Evolutionary conservation across 129 eudicot genomes (phyloP), one percentile per base, ranked within the genome.

Genomic region (Helianthus tuberosus): DNA sequence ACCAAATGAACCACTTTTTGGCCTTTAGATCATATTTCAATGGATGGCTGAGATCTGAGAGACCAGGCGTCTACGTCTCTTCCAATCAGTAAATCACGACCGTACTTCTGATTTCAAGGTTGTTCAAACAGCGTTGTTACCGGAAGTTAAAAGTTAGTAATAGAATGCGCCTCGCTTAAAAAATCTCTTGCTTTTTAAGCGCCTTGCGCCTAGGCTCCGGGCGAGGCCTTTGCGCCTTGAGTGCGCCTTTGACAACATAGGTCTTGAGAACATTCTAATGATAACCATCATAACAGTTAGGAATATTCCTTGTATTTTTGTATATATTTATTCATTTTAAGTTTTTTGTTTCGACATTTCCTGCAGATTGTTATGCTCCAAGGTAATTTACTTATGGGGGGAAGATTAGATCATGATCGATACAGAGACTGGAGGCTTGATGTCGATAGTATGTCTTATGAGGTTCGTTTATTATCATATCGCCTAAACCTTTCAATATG

Each of bases 361-460:
- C 25, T 72, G 82, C 89, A 94, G 99, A 90, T 88, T 65, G 86
- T 91, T 58, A 94, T 85, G 99, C 96, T 94, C 50, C 99, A 88
- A 80, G 87, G 87, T 77, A 79, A 82, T 69, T 69, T 94, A 62
- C 64, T 87, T 71, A 84, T 86, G 93, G 93, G 93, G 47, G 89
- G 97, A 29, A 83, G 91, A 72, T 72, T 73, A 23, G 85, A 79
- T 61, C 80, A 86, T 12, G 98, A 90, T 76, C 82, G 80, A 78
- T 88, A 86, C 89, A 83, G 91, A 27, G 97, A 88, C 57, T 81
- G 88, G 87, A 94, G 99, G 75, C 92, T 94, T 47, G 99, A 94
- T 76, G 90, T 91, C 6, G 99, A 94, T 82, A 78, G 72, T 75
- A 94, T 94, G 99, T 81, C 99, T 29, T 94, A 94, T 20, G 99